A percentile compares a stretch with the other conserved stretches of the same genome.
Evolutionary conservation across 1,139 yeast species (phyloP).

Genomic region (Saccharomycopsis crataegensis): DNA sequence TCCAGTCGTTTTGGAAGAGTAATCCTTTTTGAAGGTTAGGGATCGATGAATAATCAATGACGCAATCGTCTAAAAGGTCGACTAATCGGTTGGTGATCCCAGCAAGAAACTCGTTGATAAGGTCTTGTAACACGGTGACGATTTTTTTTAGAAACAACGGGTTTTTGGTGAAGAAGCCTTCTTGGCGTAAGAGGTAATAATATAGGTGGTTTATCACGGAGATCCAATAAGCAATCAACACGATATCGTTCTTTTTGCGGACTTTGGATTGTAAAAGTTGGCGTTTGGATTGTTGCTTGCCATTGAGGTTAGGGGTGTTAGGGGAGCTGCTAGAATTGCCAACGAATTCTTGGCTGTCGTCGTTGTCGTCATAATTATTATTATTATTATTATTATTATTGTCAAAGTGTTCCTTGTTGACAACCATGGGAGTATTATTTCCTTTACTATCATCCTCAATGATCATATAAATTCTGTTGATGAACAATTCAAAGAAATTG

Average conservation of each 20-base stretch:
- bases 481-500: conserved; percentile 30
- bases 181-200: conserved; percentile 53
- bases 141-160: conserved; percentile 57
- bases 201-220: conserved; percentile 60
- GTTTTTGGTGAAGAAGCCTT: conserved; percentile 42
- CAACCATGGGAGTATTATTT: no score
- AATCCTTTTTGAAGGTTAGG: conserved; percentile 51
- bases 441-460: conserved; percentile 10
- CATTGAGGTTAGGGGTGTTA: conserved; percentile 20
- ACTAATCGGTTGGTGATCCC: conserved; percentile 57
- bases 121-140: conserved; percentile 49
- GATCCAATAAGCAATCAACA: conserved; percentile 65
- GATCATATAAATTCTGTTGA: conserved; percentile 16
- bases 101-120: conserved; percentile 56
- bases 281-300: not conserved
- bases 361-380: no score
- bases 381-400: not conserved
- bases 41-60: conserved; percentile 55
- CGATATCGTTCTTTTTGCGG: conserved; percentile 53
- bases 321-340: conserved; percentile 12
- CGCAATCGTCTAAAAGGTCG: conserved; percentile 51
- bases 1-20: conserved; percentile 69
- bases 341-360: not conserved
- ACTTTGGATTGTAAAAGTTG: conserved; percentile 22
- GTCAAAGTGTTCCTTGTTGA: not conserved